Conservation (phyloP, 495 filamentous ascomycete genomes). For the Hypoxylon fuscum region DNA sequence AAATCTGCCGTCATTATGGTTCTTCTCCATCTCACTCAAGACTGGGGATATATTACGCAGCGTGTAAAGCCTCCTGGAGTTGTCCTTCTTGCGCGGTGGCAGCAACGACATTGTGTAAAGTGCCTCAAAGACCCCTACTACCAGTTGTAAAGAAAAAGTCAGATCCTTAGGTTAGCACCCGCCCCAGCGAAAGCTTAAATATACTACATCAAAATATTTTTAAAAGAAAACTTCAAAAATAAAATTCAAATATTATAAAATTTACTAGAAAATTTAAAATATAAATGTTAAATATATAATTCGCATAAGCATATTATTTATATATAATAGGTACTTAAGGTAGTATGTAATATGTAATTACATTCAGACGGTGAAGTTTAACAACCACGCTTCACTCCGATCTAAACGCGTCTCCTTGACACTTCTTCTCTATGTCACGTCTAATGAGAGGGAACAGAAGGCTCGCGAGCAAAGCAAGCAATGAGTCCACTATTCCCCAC, state of each 20-base stretch:
- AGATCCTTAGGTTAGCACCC: neutral
- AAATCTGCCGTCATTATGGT: constrained; percentile 29
- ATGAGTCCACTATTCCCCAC: neutral
- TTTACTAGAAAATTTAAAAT: too few relatives aligned
- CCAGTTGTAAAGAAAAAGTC: neutral
- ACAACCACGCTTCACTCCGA: too few relatives aligned
- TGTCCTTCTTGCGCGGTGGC: neutral
- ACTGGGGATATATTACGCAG: constrained; percentile 17
- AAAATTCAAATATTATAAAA: too few relatives aligned
- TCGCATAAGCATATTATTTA: too few relatives aligned
- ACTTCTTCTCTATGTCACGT: neutral
- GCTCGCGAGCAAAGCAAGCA: neutral
- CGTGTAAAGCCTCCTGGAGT: neutral
- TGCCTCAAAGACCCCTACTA: neutral
- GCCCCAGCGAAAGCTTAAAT: neutral
- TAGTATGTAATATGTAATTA: too few relatives aligned
- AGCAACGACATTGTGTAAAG: neutral
- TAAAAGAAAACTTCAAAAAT: too few relatives aligned
- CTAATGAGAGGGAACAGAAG: neutral
- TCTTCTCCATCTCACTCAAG: constrained; percentile 10
- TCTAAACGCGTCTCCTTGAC: neutral
- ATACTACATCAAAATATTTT: neutral
- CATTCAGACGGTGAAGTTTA: too few relatives aligned
- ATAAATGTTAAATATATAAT: too few relatives aligned
- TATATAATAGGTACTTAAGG: too few relatives aligned